phyloP scores from a whole-genome alignment of 2,329 filamentous ascomycete genomes.

The Hirsutella minnesotensis region DNA sequence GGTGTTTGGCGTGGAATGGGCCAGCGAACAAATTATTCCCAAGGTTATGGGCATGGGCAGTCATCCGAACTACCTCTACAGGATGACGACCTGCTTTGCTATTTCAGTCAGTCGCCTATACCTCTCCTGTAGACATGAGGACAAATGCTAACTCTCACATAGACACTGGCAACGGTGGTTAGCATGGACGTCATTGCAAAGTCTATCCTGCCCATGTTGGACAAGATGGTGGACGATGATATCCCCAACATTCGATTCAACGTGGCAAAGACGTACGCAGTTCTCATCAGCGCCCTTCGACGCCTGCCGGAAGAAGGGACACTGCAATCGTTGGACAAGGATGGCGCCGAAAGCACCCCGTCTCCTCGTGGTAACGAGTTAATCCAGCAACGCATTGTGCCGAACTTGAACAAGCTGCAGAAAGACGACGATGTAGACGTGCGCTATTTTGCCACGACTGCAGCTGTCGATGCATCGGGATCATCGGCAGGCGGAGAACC shows the following conservation, averaged over 20 bases:
- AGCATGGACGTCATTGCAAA: slow-evolving; percentile 86
- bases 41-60: slow-evolving; percentile 98
- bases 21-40: slow-evolving; percentile 90
- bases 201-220: slow-evolving; percentile 90
- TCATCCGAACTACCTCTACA: slow-evolving; percentile 96
- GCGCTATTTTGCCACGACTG: slow-evolving; percentile 91
- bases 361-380: slow-evolving; percentile 66
- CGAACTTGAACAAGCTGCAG: slow-evolving; percentile 88
- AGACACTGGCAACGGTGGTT: slow-evolving; percentile 91
- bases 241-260: slow-evolving; percentile 99
- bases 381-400: slow-evolving; percentile 76
- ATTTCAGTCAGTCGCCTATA: slow-evolving; percentile 65
- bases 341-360: slow-evolving; percentile 47
- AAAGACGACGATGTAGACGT: slow-evolving; percentile 97
- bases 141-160: background rate
- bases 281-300: slow-evolving; percentile 83
- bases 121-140: background rate
- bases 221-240: slow-evolving; percentile 84
- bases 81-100: slow-evolving; percentile 99
- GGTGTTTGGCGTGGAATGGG: slow-evolving; percentile 97
- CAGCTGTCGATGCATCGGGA: slow-evolving; percentile 49
- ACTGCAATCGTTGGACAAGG: slow-evolving; percentile 73
- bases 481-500: slow-evolving; percentile 38
- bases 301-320: slow-evolving; percentile 83
- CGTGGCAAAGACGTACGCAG: slow-evolving; percentile 92